phyloP scores from a whole-genome alignment of 352 stramenopile species.

The Pythium plurisporium region DNA sequence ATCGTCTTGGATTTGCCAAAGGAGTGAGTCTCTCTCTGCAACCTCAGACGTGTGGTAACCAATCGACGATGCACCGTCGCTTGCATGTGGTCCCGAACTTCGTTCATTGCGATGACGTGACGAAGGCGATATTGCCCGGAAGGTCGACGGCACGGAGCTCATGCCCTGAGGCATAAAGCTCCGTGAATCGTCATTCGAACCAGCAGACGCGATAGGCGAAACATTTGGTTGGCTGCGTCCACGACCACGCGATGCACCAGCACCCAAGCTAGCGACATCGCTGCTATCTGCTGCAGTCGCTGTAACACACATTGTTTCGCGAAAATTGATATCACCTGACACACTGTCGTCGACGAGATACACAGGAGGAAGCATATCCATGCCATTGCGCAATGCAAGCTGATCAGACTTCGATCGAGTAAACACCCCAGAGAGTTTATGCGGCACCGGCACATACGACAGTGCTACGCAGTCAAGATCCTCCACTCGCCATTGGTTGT shows the following conservation, averaged over 20 bases:
- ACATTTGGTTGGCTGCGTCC: conserved; percentile 14
- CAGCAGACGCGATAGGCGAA: conserved; percentile 11
- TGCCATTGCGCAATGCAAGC: conserved; percentile 17
- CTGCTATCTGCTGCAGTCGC: conserved; percentile 1
- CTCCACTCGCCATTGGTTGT: conserved; percentile 86
- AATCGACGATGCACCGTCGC: conserved; percentile 51
- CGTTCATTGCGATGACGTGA: conserved; percentile 16
- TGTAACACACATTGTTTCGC: conserved; percentile 22
- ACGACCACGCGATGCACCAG: conserved; percentile 9
- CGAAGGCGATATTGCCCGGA: conserved; percentile 11
- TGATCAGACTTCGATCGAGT: conserved; percentile 17
- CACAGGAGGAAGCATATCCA: conserved; percentile 52
- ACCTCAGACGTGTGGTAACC: conserved; percentile 49
- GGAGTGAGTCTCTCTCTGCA: conserved; percentile 49
- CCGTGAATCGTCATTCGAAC: conserved; percentile 11
- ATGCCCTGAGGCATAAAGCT: conserved; percentile 10
- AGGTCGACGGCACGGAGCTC: conserved; percentile 15
- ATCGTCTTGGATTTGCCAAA: conserved; percentile 90
- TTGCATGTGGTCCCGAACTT: conserved; percentile 17
- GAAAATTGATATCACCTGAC: conserved; percentile 39
- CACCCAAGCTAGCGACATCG: conserved; percentile 9
- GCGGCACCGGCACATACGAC: conserved; percentile 73
- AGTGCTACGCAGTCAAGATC: conserved; percentile 81
- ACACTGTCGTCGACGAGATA: conserved; percentile 80
- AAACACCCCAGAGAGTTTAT: conserved; percentile 68